These are phyloP conservation scores for Botrytis tulipae DNA, from an alignment of 2,329 filamentous ascomycete species.

Conservation along the genomic window DNA sequence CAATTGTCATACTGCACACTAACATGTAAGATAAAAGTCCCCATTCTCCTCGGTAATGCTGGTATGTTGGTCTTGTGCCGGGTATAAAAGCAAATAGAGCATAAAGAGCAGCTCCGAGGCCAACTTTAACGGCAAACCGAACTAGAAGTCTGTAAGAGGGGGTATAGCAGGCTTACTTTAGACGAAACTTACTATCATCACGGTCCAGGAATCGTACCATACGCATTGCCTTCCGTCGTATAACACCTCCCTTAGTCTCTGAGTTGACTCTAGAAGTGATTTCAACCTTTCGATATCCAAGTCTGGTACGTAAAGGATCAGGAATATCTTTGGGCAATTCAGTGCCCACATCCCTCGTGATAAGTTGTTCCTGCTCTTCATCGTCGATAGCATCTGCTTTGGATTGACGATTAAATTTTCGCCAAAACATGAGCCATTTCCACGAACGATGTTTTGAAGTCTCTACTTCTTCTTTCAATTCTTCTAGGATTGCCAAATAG, in stretches of 20 bases:
- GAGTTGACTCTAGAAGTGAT: constrained; percentile 20
- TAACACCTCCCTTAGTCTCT: constrained; percentile 17
- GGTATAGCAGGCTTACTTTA: constrained; percentile 27
- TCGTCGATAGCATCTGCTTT: constrained; percentile 21
- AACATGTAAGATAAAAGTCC: constrained; percentile 96
- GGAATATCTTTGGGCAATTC: constrained; percentile 32
- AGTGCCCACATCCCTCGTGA: constrained; percentile 23
- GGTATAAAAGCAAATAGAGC: constrained; percentile 85
- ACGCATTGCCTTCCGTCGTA: constrained; percentile 50
- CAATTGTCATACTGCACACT: constrained; percentile 96
- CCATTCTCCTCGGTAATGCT: constrained; percentile 94
- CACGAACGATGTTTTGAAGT: constrained; percentile 64
- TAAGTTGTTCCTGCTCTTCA: constrained; percentile 35
- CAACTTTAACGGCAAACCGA: constrained; percentile 87
- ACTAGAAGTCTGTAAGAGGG: constrained; percentile 39
- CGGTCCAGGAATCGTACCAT: constrained; percentile 56
- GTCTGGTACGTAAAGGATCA: constrained; percentile 20
- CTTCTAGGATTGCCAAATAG: constrained; percentile 81
- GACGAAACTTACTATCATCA: constrained; percentile 55
- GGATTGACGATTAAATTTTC: constrained; percentile 36
- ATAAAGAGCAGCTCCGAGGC: constrained; percentile 83
- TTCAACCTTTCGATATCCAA: constrained; percentile 28
- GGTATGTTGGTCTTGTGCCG: constrained; percentile 74
- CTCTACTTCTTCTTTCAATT: constrained; percentile 71
- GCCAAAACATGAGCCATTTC: constrained; percentile 86